These are phyloP conservation scores for Alternaria tenuissima DNA, from an alignment of 2,329 filamentous ascomycete genomes.

Conservation along the genomic window DNA sequence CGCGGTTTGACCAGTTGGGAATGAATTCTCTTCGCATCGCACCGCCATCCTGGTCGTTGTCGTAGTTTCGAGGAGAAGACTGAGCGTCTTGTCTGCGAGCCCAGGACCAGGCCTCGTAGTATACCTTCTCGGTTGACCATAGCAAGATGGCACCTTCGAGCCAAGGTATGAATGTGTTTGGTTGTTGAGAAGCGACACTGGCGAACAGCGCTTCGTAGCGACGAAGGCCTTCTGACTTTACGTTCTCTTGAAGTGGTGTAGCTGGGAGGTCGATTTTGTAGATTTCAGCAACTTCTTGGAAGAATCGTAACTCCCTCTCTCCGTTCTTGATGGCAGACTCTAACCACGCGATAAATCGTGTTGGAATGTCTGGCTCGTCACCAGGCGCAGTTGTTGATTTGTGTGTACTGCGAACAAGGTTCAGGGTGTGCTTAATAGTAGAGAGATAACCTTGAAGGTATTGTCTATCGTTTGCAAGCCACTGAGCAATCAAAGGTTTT, in stretches of 20 bases:
- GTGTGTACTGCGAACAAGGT: slow-evolving; percentile 22
- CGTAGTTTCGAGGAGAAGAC: slow-evolving; percentile 26
- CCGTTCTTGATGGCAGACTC: slow-evolving; percentile 45
- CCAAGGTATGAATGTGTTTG: slow-evolving; percentile 39
- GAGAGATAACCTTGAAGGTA: slow-evolving; percentile 46
- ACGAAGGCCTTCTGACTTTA: slow-evolving; percentile 39
- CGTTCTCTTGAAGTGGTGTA: slow-evolving; percentile 17
- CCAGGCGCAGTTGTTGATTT: slow-evolving; percentile 22
- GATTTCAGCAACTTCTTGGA: slow-evolving; percentile 41
- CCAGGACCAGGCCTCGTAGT: slow-evolving; percentile 48
- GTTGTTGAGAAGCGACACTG: slow-evolving; percentile 10
- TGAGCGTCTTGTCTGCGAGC: slow-evolving; percentile 36
- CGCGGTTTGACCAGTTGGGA: slow-evolving; percentile 70
- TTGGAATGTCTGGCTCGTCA: slow-evolving; percentile 29
- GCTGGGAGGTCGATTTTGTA: slow-evolving; percentile 35
- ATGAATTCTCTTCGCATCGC: slow-evolving; percentile 71
- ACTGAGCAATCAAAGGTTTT: slow-evolving; percentile 41
- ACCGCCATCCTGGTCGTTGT: slow-evolving; percentile 69
- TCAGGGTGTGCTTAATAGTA: slow-evolving; percentile 34
- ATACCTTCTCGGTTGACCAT: slow-evolving; percentile 47
- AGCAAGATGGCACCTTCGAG: slow-evolving; percentile 44
- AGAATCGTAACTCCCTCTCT: slow-evolving; percentile 41
- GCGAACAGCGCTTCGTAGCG: slow-evolving; percentile 42
- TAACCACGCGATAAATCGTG: slow-evolving; percentile 41
- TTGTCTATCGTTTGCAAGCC: slow-evolving; percentile 47